Evolutionary conservation across 2,329 filamentous ascomycete species (phyloP).

Genomic region (Talaromyces islandicus): DNA sequence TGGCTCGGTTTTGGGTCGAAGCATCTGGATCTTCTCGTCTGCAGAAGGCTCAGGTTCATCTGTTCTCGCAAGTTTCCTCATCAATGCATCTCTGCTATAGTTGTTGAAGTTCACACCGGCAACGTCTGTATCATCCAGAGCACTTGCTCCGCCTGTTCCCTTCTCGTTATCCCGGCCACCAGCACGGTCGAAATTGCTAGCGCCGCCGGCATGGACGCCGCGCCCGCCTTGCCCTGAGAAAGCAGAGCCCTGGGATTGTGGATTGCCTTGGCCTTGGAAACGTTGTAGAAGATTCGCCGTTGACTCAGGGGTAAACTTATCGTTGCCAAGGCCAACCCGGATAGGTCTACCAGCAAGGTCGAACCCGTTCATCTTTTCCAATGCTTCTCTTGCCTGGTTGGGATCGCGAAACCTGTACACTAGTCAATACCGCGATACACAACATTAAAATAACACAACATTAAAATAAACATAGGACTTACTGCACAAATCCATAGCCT

Average conservation of each 20-base stretch:
- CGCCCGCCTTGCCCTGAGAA: slow-evolving; percentile 89
- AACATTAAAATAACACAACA: too few species aligned
- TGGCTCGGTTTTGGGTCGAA: slow-evolving; percentile 71
- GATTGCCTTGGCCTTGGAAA: slow-evolving; percentile 69
- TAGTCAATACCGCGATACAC: slow-evolving; percentile 19
- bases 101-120: slow-evolving; percentile 99
- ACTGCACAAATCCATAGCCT: slow-evolving; percentile 99
- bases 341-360: slow-evolving; percentile 96
- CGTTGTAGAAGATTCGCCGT: slow-evolving; percentile 87
- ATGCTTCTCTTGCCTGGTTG: slow-evolving; percentile 81
- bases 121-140: slow-evolving; percentile 94
- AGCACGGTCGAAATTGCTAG: slow-evolving; percentile 78
- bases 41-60: slow-evolving; percentile 64
- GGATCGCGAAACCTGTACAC: slow-evolving; percentile 76
- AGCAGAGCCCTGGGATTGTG: slow-evolving; percentile 77
- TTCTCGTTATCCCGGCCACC: slow-evolving; percentile 87
- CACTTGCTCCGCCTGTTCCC: slow-evolving; percentile 78
- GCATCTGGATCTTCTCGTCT: slow-evolving; percentile 64
- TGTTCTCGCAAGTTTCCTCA: slow-evolving; percentile 95
- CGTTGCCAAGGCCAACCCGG: slow-evolving; percentile 96
- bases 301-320: slow-evolving; percentile 99
- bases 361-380: slow-evolving; percentile 99
- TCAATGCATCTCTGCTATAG: slow-evolving; percentile 95
- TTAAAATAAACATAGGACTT: slow-evolving; percentile 45
- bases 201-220: slow-evolving; percentile 70